These are phyloP conservation scores for Tillandsia leiboldiana DNA, from an alignment of 176 grass and related monocot genomes.

Conservation along the genomic window DNA sequence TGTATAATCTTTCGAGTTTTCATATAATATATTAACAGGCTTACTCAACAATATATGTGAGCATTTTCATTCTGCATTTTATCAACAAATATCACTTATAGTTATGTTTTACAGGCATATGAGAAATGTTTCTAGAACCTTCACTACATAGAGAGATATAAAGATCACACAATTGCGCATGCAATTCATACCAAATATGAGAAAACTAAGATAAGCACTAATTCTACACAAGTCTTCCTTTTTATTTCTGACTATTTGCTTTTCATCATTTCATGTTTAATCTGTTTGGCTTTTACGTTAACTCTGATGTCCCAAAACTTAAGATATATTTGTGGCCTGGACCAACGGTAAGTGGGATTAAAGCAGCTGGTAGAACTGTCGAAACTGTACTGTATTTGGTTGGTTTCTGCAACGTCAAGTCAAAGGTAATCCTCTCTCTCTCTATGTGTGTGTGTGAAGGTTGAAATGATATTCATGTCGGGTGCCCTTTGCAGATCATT, in stretches of 20 bases:
- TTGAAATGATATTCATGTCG: neutral
- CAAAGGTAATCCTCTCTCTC: slow-evolving; percentile 40
- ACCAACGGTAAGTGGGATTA: slow-evolving; percentile 59
- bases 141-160: slow-evolving; percentile 84
- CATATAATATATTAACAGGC: neutral
- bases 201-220: slow-evolving; percentile 72
- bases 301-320: neutral
- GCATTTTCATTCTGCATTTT: neutral
- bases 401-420: slow-evolving; percentile 82
- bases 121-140: slow-evolving; percentile 99
- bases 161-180: slow-evolving; percentile 94
- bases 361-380: slow-evolving; percentile 49
- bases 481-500: slow-evolving; percentile 44
- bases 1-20: neutral
- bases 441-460: neutral
- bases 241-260: neutral
- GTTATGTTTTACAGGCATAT: slow-evolving; percentile 57
- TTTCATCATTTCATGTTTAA: neutral
- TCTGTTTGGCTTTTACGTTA: neutral
- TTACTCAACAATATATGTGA: neutral
- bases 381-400: slow-evolving; percentile 76
- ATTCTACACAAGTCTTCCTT: neutral
- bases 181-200: slow-evolving; percentile 84
- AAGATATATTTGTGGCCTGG: slow-evolving; percentile 92
- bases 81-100: neutral